These are phyloP conservation scores for Penicillium psychrosexuale DNA, from an alignment of 2,329 filamentous ascomycete species.

Conservation along the genomic window DNA sequence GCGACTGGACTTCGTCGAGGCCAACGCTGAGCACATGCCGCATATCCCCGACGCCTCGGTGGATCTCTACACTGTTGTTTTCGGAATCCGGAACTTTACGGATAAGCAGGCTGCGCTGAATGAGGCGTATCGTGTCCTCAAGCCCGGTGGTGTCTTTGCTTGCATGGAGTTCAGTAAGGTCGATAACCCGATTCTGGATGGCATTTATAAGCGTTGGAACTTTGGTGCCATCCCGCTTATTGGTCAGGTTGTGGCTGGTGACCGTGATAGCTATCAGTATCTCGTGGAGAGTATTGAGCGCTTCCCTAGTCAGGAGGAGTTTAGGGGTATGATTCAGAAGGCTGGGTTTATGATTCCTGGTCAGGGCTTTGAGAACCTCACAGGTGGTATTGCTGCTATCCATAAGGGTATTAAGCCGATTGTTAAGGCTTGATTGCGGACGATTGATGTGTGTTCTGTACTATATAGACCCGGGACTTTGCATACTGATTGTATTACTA, in stretches of 20 bases:
- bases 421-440: conserved; percentile 10
- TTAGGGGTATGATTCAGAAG: conserved; percentile 57
- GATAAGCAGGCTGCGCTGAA: conserved; percentile 78
- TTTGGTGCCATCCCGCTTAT: conserved; percentile 93
- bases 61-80: conserved; percentile 95
- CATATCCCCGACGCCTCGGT: conserved; percentile 67
- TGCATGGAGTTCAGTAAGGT: conserved; percentile 95
- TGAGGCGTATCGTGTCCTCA: conserved; percentile 84
- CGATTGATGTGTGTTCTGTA: conserved; percentile 9
- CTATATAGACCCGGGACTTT: conserved; percentile 17
- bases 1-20: conserved; percentile 72
- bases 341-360: conserved; percentile 85
- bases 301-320: conserved; percentile 83
- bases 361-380: conserved; percentile 83
- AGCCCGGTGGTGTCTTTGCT: conserved; percentile 92
- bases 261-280: conserved; percentile 96
- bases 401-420: conserved; percentile 90
- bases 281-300: conserved; percentile 95
- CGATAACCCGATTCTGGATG: conserved; percentile 72
- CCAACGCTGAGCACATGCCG: conserved; percentile 76
- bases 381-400: conserved; percentile 87
- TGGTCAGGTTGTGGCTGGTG: conserved; percentile 88
- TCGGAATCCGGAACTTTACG: conserved; percentile 96
- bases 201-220: conserved; percentile 91
- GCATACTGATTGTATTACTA: conserved; percentile 16